Evolutionary conservation across 2,329 filamentous ascomycete species (phyloP), one percentile per base, ranked within the genome.

Genomic region (Magnaporthiopsis poae): DNA sequence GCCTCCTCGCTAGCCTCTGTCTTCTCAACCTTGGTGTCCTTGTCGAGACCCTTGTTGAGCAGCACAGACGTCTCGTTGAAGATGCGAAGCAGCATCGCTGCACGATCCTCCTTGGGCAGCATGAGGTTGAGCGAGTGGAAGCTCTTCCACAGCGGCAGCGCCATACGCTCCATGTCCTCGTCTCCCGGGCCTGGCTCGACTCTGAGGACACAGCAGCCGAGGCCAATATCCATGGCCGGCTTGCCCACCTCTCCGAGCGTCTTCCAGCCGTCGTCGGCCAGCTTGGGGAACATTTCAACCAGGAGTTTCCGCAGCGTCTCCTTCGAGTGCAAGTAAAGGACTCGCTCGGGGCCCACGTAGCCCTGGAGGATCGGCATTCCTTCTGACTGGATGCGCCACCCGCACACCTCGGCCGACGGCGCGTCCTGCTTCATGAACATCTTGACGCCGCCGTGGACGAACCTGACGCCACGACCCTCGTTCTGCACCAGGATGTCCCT

Each of bases 381-480:
- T 77, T 99, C 95, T 15, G 89, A 90, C 81, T 99, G 95, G 72
- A 99, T 95, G 62, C 95, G 88, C 95, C 95, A 99, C 67, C 89
- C 86, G 80, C 93, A 96, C 46, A 95, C 90, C 66, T 93, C 89
- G 52, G 89, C 88, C 5, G 88, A 90, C 68, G 96, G 93, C 0
- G 91, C 90, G 74, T 97, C 92, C 77, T 98, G 94, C 81, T 96
- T 96, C 82, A 98, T 95, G 76, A 96, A 99, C 92, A 98, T 98
- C 80, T 96, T 96, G 46, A 99, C 93, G 70, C 95, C 95, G 64
- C 90, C 94, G 78, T 99, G 95, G 64, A 99, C 90, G 75, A 99
- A 96, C 76, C 95, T 96, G 77, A 98, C 89, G 62, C 92, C 92
- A 35, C 90, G 88, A 61, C 92, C 91, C 77, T 97, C 92, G 75